phyloP scores from a whole-genome alignment of 176 grass and related monocot genomes.

The Eleusine indica region DNA sequence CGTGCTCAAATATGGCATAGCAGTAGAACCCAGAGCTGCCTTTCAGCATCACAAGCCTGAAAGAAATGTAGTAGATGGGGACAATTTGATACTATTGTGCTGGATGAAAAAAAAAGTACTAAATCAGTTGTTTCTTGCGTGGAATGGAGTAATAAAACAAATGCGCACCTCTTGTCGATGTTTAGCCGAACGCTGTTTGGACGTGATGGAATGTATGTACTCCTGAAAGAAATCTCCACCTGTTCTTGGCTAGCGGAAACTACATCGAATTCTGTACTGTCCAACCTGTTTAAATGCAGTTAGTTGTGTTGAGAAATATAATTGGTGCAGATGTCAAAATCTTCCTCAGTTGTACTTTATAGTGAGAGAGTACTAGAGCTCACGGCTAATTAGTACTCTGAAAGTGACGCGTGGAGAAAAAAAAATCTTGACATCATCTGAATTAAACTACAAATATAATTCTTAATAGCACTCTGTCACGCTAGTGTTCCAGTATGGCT shows the following conservation, averaged over 20 bases:
- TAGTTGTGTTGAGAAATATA: neutral
- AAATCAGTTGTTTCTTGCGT: no score
- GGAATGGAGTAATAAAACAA: no score
- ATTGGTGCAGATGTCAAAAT: neutral
- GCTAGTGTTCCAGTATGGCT: no score
- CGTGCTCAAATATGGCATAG: conserved; percentile 69
- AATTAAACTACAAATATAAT: neutral
- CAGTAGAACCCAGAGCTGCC: conserved; percentile 82
- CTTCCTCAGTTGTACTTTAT: neutral
- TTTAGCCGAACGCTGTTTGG: conserved; percentile 36
- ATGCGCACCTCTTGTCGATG: conserved; percentile 62
- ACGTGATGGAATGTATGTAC: conserved; percentile 50
- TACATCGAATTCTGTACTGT: conserved; percentile 45
- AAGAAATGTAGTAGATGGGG: neutral
- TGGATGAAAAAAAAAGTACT: no score
- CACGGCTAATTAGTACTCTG: neutral
- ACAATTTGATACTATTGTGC: no score
- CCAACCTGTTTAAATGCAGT: conserved; percentile 48
- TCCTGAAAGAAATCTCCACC: conserved; percentile 80
- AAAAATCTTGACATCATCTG: no score
- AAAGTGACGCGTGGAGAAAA: neutral
- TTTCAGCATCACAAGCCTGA: conserved; percentile 57
- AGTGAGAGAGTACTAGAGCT: no score
- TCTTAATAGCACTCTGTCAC: no score
- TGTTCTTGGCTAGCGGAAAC: conserved; percentile 46